Evolutionary conservation across 2,329 filamentous ascomycete genomes (phyloP).

Genomic region (Leptographium lundbergii): DNA sequence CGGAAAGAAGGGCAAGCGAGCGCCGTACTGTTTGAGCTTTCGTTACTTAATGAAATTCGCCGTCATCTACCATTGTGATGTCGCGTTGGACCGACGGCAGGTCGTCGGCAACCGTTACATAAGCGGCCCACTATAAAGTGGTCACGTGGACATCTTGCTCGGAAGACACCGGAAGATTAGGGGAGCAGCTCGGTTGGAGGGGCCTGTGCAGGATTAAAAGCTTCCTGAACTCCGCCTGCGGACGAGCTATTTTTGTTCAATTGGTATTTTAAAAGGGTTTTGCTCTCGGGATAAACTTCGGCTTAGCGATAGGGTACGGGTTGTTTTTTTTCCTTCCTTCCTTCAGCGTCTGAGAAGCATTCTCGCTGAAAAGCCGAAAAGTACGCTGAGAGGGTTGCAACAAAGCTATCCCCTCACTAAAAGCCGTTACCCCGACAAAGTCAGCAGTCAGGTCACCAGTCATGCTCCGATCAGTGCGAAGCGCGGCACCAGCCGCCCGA

Average conservation of each 20-base stretch:
- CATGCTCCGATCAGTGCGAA: conserved; percentile 11
- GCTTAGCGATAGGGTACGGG: not conserved
- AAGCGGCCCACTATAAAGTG: not conserved
- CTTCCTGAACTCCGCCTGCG: not conserved
- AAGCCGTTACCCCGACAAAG: not conserved
- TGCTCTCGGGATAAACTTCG: not conserved
- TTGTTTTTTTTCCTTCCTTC: not conserved
- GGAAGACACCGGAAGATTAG: not conserved
- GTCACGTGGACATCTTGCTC: not conserved
- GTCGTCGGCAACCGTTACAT: not conserved
- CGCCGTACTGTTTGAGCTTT: not conserved
- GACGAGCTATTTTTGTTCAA: conserved; percentile 1
- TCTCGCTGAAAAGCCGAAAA: not conserved
- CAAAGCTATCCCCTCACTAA: not conserved
- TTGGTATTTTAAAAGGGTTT: not conserved
- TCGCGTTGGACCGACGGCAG: not conserved
- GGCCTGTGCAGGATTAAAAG: not conserved
- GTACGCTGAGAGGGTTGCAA: not conserved
- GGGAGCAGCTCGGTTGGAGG: not conserved
- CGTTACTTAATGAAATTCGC: not conserved
- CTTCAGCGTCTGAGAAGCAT: not conserved
- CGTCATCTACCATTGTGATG: not conserved
- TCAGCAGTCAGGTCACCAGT: not conserved
- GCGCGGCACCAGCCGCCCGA: conserved; percentile 6
- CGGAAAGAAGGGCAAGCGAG: not conserved